Evolutionary conservation across 352 stramenopile genomes (phyloP).

Genomic region (Phytopythium aichiense): DNA sequence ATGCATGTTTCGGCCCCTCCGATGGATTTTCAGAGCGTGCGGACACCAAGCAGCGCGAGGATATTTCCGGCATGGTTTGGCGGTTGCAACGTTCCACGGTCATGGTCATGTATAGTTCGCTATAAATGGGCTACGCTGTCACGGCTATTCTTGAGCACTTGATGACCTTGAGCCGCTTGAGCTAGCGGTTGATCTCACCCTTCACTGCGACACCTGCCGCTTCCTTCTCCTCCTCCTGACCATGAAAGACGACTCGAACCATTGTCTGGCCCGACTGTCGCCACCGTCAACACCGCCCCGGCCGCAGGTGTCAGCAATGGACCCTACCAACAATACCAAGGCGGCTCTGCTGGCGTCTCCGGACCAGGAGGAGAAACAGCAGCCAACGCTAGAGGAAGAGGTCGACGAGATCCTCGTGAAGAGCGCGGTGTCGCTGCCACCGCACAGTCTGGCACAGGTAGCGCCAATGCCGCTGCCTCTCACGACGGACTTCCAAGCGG

Average conservation of each 20-base stretch:
- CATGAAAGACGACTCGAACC: not conserved
- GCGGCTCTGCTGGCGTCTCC: not conserved
- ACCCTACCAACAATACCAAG: not conserved
- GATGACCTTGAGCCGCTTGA: not conserved
- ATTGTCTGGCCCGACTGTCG: not conserved
- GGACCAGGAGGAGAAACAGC: slow-evolving; percentile 1
- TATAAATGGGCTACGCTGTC: not conserved
- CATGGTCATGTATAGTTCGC: not conserved
- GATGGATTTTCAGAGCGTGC: not conserved
- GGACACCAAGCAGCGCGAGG: not conserved
- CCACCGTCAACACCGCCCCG: not conserved
- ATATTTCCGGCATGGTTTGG: not conserved
- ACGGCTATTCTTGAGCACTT: not conserved
- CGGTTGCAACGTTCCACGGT: not conserved
- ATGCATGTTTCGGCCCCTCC: not conserved
- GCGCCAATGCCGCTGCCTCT: slow-evolving; percentile 25
- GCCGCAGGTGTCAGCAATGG: not conserved
- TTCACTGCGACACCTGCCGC: not conserved
- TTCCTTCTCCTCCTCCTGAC: too few species aligned
- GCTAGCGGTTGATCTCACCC: not conserved
- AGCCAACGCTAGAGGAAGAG: slow-evolving; percentile 5
- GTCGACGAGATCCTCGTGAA: slow-evolving; percentile 1
- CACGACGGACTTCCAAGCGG: slow-evolving; percentile 45
- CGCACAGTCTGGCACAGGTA: slow-evolving; percentile 17
- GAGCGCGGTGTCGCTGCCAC: not conserved